Evolutionary conservation across 768 basidiomycete species (phyloP), one percentile per base, ranked within the genome.

Genomic region (Russula brevipes): DNA sequence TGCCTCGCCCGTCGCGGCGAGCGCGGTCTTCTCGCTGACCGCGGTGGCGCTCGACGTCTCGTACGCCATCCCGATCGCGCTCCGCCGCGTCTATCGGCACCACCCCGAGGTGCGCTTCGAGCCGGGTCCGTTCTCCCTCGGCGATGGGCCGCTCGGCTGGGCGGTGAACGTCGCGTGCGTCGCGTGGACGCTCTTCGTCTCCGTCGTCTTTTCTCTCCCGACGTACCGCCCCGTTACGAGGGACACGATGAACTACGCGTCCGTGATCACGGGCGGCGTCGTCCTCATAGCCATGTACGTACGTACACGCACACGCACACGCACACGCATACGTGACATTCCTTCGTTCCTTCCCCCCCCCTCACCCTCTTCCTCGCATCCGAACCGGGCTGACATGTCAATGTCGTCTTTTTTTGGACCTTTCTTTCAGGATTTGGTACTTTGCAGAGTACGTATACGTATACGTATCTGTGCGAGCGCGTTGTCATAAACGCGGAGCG

Each of bases 71-170:
- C 91, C 91, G 4, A 91, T 94, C 68, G 82, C 86, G 72, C 79
- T 86, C 64, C 83, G 90, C 46, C 79, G 90, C 36, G 70, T 85
- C 35, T 90, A 80, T 73, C 76, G 79, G 66, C 79, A 84, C 59
- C 91, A 93, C 70, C 88, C 89, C 0, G 90, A 93, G 53, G 91
- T 94, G 42, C 78, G 81, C 69, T 94, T 94, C 79, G 85, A 82
- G 64, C 91, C 91, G 4, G 91, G 91, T 11, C 91, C 91, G 6
- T 92, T 93, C 76, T 92, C 87, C 76, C 85, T 93, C 84, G 87
- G 90, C 36, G 75, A 82, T 59, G 89, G 89, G 0, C 64, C 78
- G 46, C 71, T 89, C 16, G 89, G 89, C 0, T 80, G 80, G 77
- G 70, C 77, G 4, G 81, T 80, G 60, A 91, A 92, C 68, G 65